A percentile compares a stretch with the other conserved stretches of the same genome.
These are phyloP conservation scores for Umbilicaria muhlenbergii DNA, from an alignment of 495 filamentous ascomycete genomes.

Conservation along the genomic window DNA sequence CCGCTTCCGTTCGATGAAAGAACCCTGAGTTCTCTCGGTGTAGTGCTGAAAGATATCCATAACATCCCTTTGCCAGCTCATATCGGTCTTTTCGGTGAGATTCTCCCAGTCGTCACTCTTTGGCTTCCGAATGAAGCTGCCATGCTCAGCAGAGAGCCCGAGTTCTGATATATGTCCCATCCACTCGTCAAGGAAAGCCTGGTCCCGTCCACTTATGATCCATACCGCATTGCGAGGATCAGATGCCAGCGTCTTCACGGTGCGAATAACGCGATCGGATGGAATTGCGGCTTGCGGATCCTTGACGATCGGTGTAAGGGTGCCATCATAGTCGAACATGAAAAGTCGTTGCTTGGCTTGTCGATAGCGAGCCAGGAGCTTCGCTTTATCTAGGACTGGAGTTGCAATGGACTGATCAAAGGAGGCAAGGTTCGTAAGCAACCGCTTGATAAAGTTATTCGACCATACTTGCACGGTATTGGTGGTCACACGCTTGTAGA, in stretches of 20 bases:
- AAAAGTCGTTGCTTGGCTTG: conserved; percentile 62
- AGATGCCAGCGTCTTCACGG: conserved; percentile 60
- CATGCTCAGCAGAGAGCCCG: conserved; percentile 88
- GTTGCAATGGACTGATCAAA: conserved; percentile 61
- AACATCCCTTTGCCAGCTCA: conserved; percentile 78
- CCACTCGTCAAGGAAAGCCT: conserved; percentile 72
- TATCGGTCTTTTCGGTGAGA: conserved; percentile 63
- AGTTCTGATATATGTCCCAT: conserved; percentile 72
- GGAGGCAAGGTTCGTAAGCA: conserved; percentile 63
- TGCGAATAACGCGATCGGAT: conserved; percentile 62
- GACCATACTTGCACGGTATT: conserved; percentile 79
- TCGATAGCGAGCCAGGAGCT: conserved; percentile 55
- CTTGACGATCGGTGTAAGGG: conserved; percentile 86
- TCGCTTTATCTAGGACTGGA: conserved; percentile 58
- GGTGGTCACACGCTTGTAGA: conserved; percentile 70
- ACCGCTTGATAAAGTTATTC: conserved; percentile 51
- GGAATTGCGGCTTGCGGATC: conserved; percentile 80
- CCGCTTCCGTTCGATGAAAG: conserved; percentile 83
- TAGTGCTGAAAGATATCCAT: conserved; percentile 68
- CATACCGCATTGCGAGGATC: conserved; percentile 80
- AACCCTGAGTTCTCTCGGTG: conserved; percentile 71
- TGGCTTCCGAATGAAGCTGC: conserved; percentile 78
- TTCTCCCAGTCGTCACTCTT: conserved; percentile 65
- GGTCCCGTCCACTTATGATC: conserved; percentile 92
- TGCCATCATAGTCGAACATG: conserved; percentile 98